These are phyloP conservation scores for Pseudopediastrum boryanum DNA, from an alignment of 139 green algal species.

Conservation along the genomic window DNA sequence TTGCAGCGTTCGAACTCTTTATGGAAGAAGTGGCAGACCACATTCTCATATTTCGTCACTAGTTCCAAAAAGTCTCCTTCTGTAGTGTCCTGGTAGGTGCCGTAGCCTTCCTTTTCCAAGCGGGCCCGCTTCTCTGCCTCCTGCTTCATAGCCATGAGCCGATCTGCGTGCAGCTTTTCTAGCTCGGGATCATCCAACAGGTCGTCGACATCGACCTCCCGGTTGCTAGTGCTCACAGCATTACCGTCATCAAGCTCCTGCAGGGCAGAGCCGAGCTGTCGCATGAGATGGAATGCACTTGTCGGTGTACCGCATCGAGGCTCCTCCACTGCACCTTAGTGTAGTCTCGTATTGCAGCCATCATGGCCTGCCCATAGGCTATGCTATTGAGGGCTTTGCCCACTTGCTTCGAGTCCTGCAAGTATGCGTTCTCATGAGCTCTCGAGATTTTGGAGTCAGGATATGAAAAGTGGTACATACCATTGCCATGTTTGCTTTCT, in stretches of 20 bases:
- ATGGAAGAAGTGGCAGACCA: conserved; percentile 96
- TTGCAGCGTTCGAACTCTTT: conserved; percentile 96
- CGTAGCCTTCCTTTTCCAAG: conserved; percentile 86
- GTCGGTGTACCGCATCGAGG: neutral
- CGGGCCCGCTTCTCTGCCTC: conserved; percentile 80
- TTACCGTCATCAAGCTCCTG: conserved; percentile 40
- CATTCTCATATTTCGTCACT: conserved; percentile 81
- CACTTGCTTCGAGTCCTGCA: conserved; percentile 63
- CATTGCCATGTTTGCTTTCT: conserved; percentile 19
- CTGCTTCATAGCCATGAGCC: conserved; percentile 74
- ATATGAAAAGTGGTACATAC: neutral
- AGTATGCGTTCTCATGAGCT: neutral
- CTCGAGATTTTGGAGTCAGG: neutral
- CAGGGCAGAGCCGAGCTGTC: neutral
- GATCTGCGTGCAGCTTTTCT: conserved; percentile 69
- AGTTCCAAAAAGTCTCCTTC: conserved; percentile 93
- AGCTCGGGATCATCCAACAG: conserved; percentile 81
- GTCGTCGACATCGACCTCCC: conserved; percentile 76
- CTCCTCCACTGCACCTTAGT: conserved; percentile 77
- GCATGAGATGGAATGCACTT: neutral
- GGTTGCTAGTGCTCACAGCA: neutral
- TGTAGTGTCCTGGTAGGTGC: conserved; percentile 71
- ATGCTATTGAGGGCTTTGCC: conserved; percentile 79
- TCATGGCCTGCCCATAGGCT: conserved; percentile 83
- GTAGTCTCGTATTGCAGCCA: conserved; percentile 85